Base-by-base conservation (phyloP, 495 filamentous ascomycete genomes). In the Aspergillus taichungensis region DNA sequence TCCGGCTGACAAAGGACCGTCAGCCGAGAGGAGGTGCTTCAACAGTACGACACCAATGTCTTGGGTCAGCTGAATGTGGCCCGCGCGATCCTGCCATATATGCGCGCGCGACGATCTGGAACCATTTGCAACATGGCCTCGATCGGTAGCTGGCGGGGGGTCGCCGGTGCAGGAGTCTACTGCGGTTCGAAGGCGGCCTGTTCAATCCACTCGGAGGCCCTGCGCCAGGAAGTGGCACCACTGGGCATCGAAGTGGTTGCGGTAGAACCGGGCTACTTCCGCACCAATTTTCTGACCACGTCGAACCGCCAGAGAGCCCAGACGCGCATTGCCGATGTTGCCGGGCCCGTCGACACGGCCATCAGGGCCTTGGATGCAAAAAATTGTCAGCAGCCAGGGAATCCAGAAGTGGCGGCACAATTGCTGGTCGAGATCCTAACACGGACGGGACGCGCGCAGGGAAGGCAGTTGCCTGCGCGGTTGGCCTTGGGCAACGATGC, bases 201-300 rank as follows among this genome's bases (percentile, higher is more conserved):
- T 6, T 61, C 37, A 46, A 53, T 52, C 18, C 51, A 67, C 10
- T 60, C 56, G 35, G 56, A 68, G 27, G 59, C 64, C 29, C 59
- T 78, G 10, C 47, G 57, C 14, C 43, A 49, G 1, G 74, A 78
- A 44, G 45, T 75, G 11, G 53, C 48, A 30, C 58, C 64, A 8
- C 66, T 78, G 30, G 62, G 64, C 3, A 69, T 80, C 40, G 55
- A 67, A 2, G 69, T 52, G 9, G 60, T 62, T 6, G 45, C 61
- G 6, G 51, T 79, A 29, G 75, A 78, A 60, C 75, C 74, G 12
- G 74, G 75, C 47, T 69, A 64, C 43, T 76, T 77, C 51, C 60
- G 74, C 11, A 76, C 71, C 0, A 54, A 55, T 30, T 60, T 78
- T 24, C 45, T 58, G n/a, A n/a, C n/a, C 3, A 45, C 36, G 3